Conservation (phyloP, 2,329 filamentous ascomycete genomes). For the Atkinsonella texensis region DNA sequence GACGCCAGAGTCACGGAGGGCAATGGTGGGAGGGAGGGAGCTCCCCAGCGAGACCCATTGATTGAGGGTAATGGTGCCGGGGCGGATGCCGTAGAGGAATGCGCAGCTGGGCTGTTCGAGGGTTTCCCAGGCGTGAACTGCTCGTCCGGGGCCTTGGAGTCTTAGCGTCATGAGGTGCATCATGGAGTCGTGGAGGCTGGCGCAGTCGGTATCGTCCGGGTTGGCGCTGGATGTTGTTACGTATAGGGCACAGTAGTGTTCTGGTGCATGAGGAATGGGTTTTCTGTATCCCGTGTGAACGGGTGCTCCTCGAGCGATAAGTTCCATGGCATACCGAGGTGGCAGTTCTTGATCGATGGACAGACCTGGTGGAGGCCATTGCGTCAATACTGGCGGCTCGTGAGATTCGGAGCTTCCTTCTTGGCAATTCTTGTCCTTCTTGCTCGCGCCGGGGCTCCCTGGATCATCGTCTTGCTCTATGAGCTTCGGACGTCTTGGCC, state of each 20-base stretch:
- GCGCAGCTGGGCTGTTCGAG: slow-evolving; percentile 63
- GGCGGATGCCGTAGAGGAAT: slow-evolving; percentile 52
- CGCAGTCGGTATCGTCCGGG: slow-evolving; percentile 32
- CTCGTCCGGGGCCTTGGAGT: slow-evolving; percentile 29
- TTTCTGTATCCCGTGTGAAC: slow-evolving; percentile 42
- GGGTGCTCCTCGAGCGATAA: slow-evolving; percentile 47
- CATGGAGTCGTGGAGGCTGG: slow-evolving; percentile 42
- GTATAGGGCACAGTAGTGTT: slow-evolving; percentile 45
- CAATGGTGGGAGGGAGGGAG: slow-evolving; percentile 40
- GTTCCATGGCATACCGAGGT: slow-evolving; percentile 41
- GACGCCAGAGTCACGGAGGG: slow-evolving; percentile 45
- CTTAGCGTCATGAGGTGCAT: slow-evolving; percentile 45
- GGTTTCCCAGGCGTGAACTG: slow-evolving; percentile 51
- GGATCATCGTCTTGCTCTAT: slow-evolving; percentile 10
- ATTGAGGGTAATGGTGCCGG: slow-evolving; percentile 62
- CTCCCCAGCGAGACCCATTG: slow-evolving; percentile 53
- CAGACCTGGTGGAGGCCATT: slow-evolving; percentile 46
- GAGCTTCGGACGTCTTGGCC: slow-evolving; percentile 28
- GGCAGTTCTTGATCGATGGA: slow-evolving; percentile 36
- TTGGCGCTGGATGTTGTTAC: slow-evolving; percentile 35
- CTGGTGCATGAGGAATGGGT: slow-evolving; percentile 40
- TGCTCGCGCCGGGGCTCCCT: neutral
- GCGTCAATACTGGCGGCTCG: slow-evolving; percentile 7
- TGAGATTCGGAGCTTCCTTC: neutral
- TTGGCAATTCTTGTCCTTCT: slow-evolving; percentile 1